Evolutionary conservation across 2,329 filamentous ascomycete genomes (phyloP), one percentile per base, ranked within the genome.

Genomic region (Arthrobotrys pseudoclavata): DNA sequence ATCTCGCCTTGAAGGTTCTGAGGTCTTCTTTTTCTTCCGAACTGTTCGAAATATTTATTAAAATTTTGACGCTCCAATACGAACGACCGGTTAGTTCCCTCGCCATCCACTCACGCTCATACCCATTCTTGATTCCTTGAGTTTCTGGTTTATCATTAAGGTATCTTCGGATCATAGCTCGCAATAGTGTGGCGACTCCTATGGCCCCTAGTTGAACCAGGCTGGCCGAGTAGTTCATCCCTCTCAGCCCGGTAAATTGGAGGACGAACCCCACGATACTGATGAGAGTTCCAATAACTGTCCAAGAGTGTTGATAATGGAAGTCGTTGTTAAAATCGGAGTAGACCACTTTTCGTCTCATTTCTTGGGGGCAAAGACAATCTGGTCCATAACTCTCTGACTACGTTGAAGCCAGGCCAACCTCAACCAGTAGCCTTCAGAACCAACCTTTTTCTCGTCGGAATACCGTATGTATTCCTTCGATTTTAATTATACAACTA

Each of bases 401-500:
- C 52, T 34, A n/a, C 66, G 64, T 34, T 81, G 81, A 22, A 81
- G 37, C 80, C 81, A 81, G 12, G 79, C 62, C 5, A 80, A 10
- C 29, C 47, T 60, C 29, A 69, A 13, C 18, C 47, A 22, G 24
- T 48, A 61, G 20, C 57, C 31, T n/a, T 48, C 18, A 10, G 42
- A 20, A 5, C 26, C 37, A 20, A 52, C 22, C 15, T 68, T 48
- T 6, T 4, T 10, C 4, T 37, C 22, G 13, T 74, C 26, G 20
- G 63, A 47, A 22, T 45, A 12, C 70, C 70, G 63, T n/a, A 10
- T 29, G 0, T 48, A 71, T 74, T 84, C 82, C 1, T 26, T 24
- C 0, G 83, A 83, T 48, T 82, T 83, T 7, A 53, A 64, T 22
- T 84, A 82, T 2, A 85, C 81, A 1, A 84, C 81, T 52, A 81